phyloP scores from a whole-genome alignment of 2,329 filamentous ascomycete species.

The Colletotrichum echinochloae region DNA sequence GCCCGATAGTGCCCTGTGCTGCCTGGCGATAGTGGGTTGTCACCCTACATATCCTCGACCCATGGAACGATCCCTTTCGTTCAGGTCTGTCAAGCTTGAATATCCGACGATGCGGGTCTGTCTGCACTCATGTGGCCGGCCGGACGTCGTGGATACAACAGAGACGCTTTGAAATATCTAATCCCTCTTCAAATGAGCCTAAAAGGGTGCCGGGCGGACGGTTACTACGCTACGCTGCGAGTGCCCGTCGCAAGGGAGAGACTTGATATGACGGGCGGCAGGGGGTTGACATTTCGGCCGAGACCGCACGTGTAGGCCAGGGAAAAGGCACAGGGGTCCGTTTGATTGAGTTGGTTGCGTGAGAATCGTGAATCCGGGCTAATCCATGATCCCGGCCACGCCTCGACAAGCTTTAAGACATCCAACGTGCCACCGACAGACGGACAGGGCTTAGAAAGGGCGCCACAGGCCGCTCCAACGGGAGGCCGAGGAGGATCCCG shows the following conservation, averaged over 20 bases:
- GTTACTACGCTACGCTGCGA: conserved; percentile 7
- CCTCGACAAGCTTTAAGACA: conserved; percentile 27
- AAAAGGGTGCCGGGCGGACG: neutral
- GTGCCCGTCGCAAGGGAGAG: neutral
- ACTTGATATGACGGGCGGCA: conserved; percentile 3
- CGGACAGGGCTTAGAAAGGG: conserved; percentile 14
- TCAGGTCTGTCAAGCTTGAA: neutral
- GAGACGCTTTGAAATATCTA: neutral
- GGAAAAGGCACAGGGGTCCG: conserved; percentile 7
- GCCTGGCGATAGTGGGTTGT: conserved; percentile 29
- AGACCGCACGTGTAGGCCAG: conserved; percentile 34
- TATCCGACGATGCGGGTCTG: conserved; percentile 7
- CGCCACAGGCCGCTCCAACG: neutral
- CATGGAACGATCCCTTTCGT: neutral
- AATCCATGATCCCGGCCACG: neutral
- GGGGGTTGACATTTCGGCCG: conserved; percentile 10
- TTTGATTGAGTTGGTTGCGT: conserved; percentile 4
- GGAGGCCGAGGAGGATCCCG: neutral
- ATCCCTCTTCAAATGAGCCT: neutral
- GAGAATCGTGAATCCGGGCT: neutral
- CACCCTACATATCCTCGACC: neutral
- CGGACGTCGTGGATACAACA: neutral
- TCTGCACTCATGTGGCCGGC: neutral
- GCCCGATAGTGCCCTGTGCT: conserved; percentile 19
- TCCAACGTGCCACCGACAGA: conserved; percentile 28